Conservation (phyloP, 2,329 filamentous ascomycete species). For the Nothopassalora personata region DNA sequence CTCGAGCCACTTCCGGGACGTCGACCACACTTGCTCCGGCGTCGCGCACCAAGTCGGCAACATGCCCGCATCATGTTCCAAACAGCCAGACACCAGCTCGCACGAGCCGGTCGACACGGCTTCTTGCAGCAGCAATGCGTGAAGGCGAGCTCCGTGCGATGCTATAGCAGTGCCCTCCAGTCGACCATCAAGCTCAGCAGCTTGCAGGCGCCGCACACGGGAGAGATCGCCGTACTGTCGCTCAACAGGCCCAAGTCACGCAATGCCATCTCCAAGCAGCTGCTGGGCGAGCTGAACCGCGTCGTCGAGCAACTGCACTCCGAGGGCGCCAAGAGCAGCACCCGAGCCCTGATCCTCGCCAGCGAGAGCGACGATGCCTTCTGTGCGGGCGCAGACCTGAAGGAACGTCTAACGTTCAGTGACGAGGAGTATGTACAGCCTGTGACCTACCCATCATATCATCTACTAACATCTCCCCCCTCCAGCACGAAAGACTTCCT, state of each 20-base stretch:
- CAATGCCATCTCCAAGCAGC: constrained; percentile 80
- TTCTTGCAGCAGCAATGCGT: constrained; percentile 11
- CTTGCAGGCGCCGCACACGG: constrained; percentile 70
- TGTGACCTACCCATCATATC: not conserved
- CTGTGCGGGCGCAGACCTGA: constrained; percentile 91
- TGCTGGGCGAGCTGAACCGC: constrained; percentile 65
- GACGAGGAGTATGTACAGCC: constrained; percentile 61
- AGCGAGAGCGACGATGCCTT: constrained; percentile 83
- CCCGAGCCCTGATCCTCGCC: constrained; percentile 75
- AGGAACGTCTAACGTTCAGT: constrained; percentile 74
- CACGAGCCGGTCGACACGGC: constrained; percentile 1
- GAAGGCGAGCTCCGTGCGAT: constrained; percentile 1
- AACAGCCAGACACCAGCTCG: constrained; percentile 2
- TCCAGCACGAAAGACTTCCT: constrained; percentile 75
- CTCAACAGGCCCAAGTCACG: constrained; percentile 79
- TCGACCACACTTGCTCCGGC: not conserved
- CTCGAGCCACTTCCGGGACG: not conserved
- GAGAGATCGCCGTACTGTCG: constrained; percentile 81
- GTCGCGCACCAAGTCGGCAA: not conserved
- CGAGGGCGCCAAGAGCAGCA: constrained; percentile 54
- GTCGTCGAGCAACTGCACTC: constrained; percentile 66
- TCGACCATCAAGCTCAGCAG: constrained; percentile 61
- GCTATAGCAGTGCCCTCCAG: constrained; percentile 16
- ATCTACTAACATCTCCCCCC: constrained; percentile 1
- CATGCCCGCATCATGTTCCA: constrained; percentile 11